Percentiles rank a stretch among this genome's conserved stretches.
Conservation (phyloP, 345 rosid genomes). For the Hirschfeldia incana region DNA sequence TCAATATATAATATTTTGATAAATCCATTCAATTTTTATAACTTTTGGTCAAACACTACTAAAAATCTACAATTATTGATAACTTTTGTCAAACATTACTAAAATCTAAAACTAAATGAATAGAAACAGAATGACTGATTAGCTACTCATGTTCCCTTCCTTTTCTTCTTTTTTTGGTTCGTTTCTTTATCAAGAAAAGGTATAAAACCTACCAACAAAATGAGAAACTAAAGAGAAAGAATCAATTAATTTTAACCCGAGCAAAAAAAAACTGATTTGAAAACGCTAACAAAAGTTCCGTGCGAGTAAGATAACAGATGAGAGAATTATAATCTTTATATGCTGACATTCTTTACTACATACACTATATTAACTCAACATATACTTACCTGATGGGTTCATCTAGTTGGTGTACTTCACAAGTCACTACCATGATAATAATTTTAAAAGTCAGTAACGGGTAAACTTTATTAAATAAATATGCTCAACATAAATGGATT, state of each 20-base stretch:
- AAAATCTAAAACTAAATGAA: background rate
- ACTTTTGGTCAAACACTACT: constrained; percentile 21
- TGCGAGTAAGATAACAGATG: background rate
- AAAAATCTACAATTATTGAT: constrained; percentile 21
- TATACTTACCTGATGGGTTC: background rate
- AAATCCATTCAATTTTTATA: background rate
- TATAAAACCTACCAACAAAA: background rate
- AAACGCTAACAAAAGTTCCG: background rate
- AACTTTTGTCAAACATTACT: constrained; percentile 33
- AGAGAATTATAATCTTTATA: background rate
- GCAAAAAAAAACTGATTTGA: background rate
- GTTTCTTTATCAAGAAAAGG: background rate
- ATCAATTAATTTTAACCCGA: background rate
- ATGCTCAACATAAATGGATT: constrained; percentile 6
- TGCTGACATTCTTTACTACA: background rate
- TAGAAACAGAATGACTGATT: constrained; percentile 7
- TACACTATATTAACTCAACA: background rate
- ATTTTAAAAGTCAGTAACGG: background rate
- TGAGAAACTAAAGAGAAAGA: background rate
- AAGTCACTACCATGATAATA: background rate
- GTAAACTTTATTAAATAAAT: background rate
- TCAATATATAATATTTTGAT: background rate
- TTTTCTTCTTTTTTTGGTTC: constrained; percentile 10
- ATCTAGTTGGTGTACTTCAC: background rate
- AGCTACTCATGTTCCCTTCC: background rate